These are phyloP conservation scores for Pichia rugopelliculosa DNA, from an alignment of 805 yeast species.

Conservation along the genomic window DNA sequence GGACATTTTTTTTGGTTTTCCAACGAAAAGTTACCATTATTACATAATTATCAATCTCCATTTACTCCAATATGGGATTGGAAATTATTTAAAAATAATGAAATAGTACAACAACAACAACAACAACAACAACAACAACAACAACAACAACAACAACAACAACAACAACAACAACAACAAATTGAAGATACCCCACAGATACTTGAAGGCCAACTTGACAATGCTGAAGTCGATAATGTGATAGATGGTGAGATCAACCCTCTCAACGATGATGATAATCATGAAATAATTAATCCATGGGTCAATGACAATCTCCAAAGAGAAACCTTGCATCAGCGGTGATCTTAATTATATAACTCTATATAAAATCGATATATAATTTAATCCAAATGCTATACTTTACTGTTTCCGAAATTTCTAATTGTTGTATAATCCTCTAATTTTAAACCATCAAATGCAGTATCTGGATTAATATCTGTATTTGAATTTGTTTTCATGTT, in stretches of 20 bases:
- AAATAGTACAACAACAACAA: neutral
- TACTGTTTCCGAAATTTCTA: slow-evolving; percentile 9
- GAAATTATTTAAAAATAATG: slow-evolving; percentile 8
- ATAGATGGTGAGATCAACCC: neutral
- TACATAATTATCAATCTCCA: slow-evolving; percentile 28
- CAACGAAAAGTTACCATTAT: slow-evolving; percentile 35
- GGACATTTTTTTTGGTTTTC: slow-evolving; percentile 38
- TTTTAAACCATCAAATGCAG: slow-evolving; percentile 18
- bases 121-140: neutral
- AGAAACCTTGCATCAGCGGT: slow-evolving; percentile 1
- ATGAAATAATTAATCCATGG: neutral
- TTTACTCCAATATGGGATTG: slow-evolving; percentile 39
- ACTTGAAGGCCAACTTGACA: neutral
- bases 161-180: neutral
- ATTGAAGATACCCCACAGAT: neutral
- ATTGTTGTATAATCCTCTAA: slow-evolving; percentile 15
- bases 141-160: neutral
- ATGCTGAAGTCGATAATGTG: neutral
- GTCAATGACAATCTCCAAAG: neutral
- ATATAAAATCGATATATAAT: neutral
- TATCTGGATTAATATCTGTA: slow-evolving; percentile 7
- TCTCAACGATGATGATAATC: neutral
- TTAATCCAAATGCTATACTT: neutral
- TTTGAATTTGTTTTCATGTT: neutral
- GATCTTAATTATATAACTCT: neutral